A percentile compares a stretch with the other conserved stretches of the same genome.
phyloP scores from a whole-genome alignment of 768 basidiomycete species.

The Collybia sordida region DNA sequence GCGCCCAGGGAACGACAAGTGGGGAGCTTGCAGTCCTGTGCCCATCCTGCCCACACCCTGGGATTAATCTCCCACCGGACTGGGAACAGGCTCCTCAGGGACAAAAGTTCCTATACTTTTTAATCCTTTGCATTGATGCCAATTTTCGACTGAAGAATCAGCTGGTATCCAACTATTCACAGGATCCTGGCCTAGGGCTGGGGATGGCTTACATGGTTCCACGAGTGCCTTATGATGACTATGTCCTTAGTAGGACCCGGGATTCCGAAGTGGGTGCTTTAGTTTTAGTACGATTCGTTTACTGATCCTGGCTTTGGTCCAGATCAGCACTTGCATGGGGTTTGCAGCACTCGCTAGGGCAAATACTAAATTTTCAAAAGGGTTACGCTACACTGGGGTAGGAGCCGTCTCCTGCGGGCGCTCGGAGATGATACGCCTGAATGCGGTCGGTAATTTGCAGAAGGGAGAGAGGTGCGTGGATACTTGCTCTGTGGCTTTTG shows the following conservation, averaged over 20 bases:
- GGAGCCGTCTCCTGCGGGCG: conserved; percentile 19
- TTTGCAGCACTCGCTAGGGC: conserved; percentile 23
- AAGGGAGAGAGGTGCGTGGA: conserved; percentile 1
- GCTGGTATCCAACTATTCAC: conserved; percentile 3
- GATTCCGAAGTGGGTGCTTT: conserved; percentile 8
- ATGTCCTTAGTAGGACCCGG: background rate
- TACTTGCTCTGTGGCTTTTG: background rate
- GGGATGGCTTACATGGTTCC: conserved; percentile 12
- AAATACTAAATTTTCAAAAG: conserved; percentile 19
- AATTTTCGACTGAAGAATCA: conserved; percentile 19
- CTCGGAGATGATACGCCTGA: conserved; percentile 19
- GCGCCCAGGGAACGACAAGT: conserved; percentile 9
- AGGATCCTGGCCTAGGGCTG: conserved; percentile 6
- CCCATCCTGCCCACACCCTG: conserved; percentile 26
- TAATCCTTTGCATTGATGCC: conserved; percentile 16
- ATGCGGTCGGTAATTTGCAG: too few species aligned
- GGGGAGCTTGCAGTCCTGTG: conserved; percentile 25
- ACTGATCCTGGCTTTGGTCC: background rate
- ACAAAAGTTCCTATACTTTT: conserved; percentile 5
- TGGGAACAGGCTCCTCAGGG: conserved; percentile 14
- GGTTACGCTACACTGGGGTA: conserved; percentile 22
- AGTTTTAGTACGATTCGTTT: background rate
- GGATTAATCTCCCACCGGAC: conserved; percentile 19
- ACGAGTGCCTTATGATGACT: conserved; percentile 4
- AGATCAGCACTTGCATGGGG: conserved; percentile 27